Conservation (phyloP, 768 basidiomycete species). For the Phylloporus rhodoxanthus region DNA sequence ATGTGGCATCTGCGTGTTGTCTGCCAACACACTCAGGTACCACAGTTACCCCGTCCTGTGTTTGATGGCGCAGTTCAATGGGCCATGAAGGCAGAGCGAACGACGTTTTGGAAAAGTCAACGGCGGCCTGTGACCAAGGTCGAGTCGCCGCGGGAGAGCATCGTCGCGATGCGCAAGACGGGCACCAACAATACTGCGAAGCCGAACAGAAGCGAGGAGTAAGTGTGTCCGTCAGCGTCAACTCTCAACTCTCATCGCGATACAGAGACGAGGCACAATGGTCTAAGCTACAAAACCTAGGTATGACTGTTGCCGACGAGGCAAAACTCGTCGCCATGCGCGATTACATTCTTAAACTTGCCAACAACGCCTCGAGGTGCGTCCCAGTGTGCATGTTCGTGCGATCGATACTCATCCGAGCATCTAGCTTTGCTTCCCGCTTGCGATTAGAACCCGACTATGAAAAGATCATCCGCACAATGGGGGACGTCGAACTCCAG, state of each 20-base stretch:
- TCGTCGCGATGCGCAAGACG: constrained; percentile 56
- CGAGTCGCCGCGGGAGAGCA: constrained; percentile 69
- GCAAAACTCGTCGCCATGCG: constrained; percentile 81
- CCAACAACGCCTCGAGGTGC: constrained; percentile 72
- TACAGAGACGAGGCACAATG: constrained; percentile 73
- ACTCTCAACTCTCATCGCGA: neutral
- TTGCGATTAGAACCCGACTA: constrained; percentile 56
- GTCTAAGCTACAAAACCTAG: constrained; percentile 76
- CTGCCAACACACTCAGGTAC: neutral
- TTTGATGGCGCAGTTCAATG: constrained; percentile 83
- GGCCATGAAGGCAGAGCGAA: constrained; percentile 80
- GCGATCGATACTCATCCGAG: constrained; percentile 1
- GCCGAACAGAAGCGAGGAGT: constrained; percentile 74
- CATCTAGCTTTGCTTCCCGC: constrained; percentile 59
- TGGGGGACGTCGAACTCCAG: constrained; percentile 69
- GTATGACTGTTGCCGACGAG: constrained; percentile 79
- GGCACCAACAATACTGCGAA: constrained; percentile 35
- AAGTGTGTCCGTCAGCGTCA: constrained; percentile 19
- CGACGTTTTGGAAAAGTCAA: constrained; percentile 69
- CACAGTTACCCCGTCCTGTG: constrained; percentile 58
- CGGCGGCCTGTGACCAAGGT: constrained; percentile 42
- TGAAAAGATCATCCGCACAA: constrained; percentile 57
- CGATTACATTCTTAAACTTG: constrained; percentile 82
- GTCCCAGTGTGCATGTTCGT: constrained; percentile 6
- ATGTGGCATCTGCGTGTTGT: constrained; percentile 21